Evolutionary conservation across 2,329 filamentous ascomycete species (phyloP).

Genomic region (Pyrenochaeta sp.): DNA sequence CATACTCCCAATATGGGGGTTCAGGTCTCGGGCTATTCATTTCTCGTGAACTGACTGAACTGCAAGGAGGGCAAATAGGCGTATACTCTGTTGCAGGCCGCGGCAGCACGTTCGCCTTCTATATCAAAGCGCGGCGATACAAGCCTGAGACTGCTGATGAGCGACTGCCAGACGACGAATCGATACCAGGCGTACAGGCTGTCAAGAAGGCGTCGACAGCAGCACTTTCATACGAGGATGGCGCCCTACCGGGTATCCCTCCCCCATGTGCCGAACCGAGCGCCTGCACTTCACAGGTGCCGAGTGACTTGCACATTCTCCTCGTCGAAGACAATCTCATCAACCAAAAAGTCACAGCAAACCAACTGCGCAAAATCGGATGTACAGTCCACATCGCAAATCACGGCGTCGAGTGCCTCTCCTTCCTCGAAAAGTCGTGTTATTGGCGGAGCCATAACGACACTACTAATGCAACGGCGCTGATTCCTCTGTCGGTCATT

Average conservation of each 20-base stretch:
- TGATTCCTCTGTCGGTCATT: constrained; percentile 6
- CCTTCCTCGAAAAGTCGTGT: constrained; percentile 17
- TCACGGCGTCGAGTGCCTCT: constrained; percentile 39
- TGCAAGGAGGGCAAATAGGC: constrained; percentile 38
- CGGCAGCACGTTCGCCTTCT: constrained; percentile 39
- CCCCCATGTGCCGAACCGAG: background rate
- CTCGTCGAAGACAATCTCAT: constrained; percentile 46
- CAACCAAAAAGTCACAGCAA: constrained; percentile 39
- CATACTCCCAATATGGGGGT: constrained; percentile 35
- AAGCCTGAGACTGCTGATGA: background rate
- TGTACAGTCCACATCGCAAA: constrained; percentile 35
- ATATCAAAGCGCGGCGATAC: constrained; percentile 22
- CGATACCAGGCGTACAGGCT: constrained; percentile 6
- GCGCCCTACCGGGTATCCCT: background rate
- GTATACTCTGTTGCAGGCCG: constrained; percentile 25
- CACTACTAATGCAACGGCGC: background rate
- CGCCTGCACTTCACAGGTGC: background rate
- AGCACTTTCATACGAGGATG: background rate
- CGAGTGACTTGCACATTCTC: constrained; percentile 14
- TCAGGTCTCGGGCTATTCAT: constrained; percentile 35
- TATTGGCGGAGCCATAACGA: background rate
- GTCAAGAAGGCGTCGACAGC: background rate
- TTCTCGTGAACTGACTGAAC: constrained; percentile 34
- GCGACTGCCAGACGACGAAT: background rate
- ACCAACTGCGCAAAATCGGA: constrained; percentile 36